Evolutionary conservation across 106 monocot genomes (phyloP), one percentile per base, ranked within the genome.

Genomic region (Cymbidium sinense): DNA sequence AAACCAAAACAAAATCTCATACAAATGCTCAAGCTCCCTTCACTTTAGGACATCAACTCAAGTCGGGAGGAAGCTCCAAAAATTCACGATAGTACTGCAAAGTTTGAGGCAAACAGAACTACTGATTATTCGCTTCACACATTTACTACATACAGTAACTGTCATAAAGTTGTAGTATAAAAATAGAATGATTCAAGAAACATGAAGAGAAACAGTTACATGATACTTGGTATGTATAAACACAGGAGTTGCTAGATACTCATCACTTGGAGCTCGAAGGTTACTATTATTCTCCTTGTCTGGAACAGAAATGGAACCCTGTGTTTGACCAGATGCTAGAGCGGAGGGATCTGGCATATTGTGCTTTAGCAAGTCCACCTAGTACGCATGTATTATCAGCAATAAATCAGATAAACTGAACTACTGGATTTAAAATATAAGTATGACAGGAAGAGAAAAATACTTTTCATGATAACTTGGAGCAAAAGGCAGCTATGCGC

Each of bases 301-400:
- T 75, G n/a, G 21, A 2, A 34, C 85, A 83, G 79, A 11, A 81
- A 28, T 81, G 41, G 83, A 81, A 70, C 72, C 79, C 37, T 87
- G 91, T 34, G 76, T 30, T 69, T 87, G 73, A 25, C 80, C 81
- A 64, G 83, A 79, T 28, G 78, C 64, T 58, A 87, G 76, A 23
- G 80, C 54, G 73, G 99, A 99, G 76, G 99, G 95, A 77, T 99
- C 99, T 51, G 90, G 92, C 78, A 99, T 87, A 20, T 75, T 80
- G 76, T 99, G 99, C 83, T 99, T 99, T 84, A 99, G 81, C 85
- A 99, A 84, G 81, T 95, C 90, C 79, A 95, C 92, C 99, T 95
- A 70, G 73, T 75, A 25, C 17, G 33, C 13, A 85, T 43, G 39
- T 51, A 67, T 67, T 67, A 74, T 23, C 23, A 23, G 58, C 47